Base-by-base conservation (phyloP, 2,329 filamentous ascomycete genomes). In the Cytospora leucostoma region DNA sequence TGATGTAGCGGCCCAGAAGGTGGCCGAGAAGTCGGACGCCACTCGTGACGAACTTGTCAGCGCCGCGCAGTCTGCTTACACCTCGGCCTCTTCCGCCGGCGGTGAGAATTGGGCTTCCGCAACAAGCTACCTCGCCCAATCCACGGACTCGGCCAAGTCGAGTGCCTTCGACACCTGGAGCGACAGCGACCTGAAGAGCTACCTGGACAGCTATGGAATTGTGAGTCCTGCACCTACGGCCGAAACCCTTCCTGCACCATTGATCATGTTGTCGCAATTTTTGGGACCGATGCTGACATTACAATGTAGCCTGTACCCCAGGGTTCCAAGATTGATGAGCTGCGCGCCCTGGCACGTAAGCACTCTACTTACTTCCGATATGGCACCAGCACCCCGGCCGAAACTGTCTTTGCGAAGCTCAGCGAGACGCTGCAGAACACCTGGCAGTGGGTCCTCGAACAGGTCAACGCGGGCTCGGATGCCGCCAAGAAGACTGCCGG, bases 201-300 rank as follows among this genome's bases (percentile, higher is more conserved):
- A 93, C 71, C 84, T 94, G 7, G 91, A 94, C 72, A 89, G 86
- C 66, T 94, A 92, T 67, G 91, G 91, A 44, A 79, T 94, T 49
- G 81, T 83, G 60, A 78, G 75, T 71, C 49, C 47, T 1, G 15
- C 17, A 6, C 8, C 8, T 12, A 12, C n/a, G 21, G 49, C 2
- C 10, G 2, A 8, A 63, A 8, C 63, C 67, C 2, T 71, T n/a
- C 17, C 21, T 10, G 34, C 15, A 3, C 49, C 27, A 27, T 27
- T 27, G 27, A 27, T 27, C 27, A 27, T 4, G 17, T n/a, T 13
- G 6, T 34, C 8, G 8, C 21, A 2, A 37, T 50, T 2, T 17
- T 53, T 17, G 8, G 8, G n/a, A 4, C 4, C 17, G 35, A 47
- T 17, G 54, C 70, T 74, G 65, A 74, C 65, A 1, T 21, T 40